Conservation (phyloP, 2,329 filamentous ascomycete genomes). For the Diplocarpon mali region DNA sequence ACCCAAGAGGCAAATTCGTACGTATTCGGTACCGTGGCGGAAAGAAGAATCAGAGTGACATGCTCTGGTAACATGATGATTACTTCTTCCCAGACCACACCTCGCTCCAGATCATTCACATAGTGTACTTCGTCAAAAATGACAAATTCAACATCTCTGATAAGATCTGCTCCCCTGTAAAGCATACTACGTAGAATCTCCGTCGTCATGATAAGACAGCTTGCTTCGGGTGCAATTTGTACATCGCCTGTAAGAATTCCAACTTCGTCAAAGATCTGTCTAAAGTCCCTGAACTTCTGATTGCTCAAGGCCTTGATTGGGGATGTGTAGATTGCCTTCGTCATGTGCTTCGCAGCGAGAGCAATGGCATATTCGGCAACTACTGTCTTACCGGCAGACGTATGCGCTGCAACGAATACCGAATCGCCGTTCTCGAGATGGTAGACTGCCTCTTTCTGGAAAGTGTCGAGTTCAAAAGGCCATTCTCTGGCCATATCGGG, state of each 20-base stretch:
- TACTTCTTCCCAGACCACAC: constrained; percentile 98
- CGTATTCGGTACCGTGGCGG: constrained; percentile 93
- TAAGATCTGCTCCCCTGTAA: constrained; percentile 88
- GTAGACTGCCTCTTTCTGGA: constrained; percentile 97
- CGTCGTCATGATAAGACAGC: constrained; percentile 98
- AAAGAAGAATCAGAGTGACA: constrained; percentile 87
- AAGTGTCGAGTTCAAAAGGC: constrained; percentile 95
- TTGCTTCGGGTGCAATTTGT: constrained; percentile 94
- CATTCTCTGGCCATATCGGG: constrained; percentile 94
- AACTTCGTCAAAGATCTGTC: constrained; percentile 83
- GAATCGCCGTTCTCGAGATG: constrained; percentile 94
- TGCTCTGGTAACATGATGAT: constrained; percentile 99
- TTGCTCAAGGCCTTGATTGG: constrained; percentile 98
- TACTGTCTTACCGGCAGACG: constrained; percentile 94
- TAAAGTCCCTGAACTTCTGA: constrained; percentile 95
- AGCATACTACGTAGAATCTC: constrained; percentile 98
- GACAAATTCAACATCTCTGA: constrained; percentile 95
- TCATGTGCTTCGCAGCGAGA: constrained; percentile 96
- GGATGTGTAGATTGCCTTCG: constrained; percentile 97
- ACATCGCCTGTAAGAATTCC: constrained; percentile 96
- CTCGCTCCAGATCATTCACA: constrained; percentile 89
- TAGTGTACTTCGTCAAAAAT: constrained; percentile 99
- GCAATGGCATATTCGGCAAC: constrained; percentile 98
- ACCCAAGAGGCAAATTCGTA: constrained; percentile 98
- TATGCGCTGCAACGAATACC: constrained; percentile 95